phyloP scores from a whole-genome alignment of 2,329 filamentous ascomycete genomes.

The Chrysoporthe deuterocubensis region DNA sequence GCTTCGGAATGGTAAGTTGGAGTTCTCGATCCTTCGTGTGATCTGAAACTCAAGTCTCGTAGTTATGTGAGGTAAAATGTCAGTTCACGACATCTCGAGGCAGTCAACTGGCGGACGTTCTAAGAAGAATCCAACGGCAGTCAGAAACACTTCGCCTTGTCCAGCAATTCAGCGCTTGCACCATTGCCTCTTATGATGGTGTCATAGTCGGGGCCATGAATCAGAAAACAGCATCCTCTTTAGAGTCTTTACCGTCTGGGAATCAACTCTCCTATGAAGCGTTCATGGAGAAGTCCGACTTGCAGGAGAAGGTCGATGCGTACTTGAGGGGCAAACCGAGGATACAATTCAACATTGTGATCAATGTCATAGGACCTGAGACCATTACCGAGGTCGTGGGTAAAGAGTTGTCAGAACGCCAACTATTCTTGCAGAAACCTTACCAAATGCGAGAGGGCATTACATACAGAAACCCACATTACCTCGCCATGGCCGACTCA shows the following conservation, averaged over 20 bases:
- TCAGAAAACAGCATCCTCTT: background rate
- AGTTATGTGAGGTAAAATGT: constrained; percentile 2
- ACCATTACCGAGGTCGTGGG: constrained; percentile 1
- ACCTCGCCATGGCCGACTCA: constrained; percentile 24
- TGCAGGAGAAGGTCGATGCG: background rate
- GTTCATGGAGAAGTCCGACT: background rate
- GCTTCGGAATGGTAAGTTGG: constrained; percentile 7
- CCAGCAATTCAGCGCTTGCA: background rate
- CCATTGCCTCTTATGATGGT: background rate
- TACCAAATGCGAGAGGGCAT: constrained; percentile 18
- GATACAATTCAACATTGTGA: background rate
- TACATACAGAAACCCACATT: constrained; percentile 32
- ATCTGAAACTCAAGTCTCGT: background rate
- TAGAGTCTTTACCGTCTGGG: background rate
- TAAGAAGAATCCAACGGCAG: background rate
- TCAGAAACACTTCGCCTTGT: background rate
- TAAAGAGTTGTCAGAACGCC: constrained; percentile 9
- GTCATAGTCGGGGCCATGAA: constrained; percentile 5
- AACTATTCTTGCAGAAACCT: constrained; percentile 32
- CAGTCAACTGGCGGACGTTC: constrained; percentile 4
- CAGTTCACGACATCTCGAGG: constrained; percentile 7
- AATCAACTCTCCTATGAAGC: constrained; percentile 5
- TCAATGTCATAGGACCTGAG: background rate
- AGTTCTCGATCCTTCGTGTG: background rate
- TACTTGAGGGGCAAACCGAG: constrained; percentile 1